Evolutionary conservation across 208 protist species (phyloP).

Genomic region (Wallacemonas sp.): DNA sequence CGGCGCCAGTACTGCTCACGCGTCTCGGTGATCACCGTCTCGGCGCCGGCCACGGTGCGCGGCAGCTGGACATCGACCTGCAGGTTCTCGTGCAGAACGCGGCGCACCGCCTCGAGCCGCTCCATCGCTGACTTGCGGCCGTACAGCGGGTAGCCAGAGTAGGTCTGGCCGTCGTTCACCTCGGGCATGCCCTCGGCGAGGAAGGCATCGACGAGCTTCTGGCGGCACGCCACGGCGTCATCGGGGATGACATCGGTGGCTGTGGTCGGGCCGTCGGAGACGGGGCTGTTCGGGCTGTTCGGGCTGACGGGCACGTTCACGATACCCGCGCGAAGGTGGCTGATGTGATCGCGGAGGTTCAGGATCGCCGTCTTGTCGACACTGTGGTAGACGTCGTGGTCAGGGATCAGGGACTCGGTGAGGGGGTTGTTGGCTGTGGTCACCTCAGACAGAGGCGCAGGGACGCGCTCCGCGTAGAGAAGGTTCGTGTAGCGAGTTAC

Average conservation of each 20-base stretch:
- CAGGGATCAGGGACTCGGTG: not conserved
- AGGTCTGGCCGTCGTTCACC: conserved; percentile 32
- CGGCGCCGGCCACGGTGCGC: conserved; percentile 9
- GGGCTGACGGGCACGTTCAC: not conserved
- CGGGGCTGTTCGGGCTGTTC: conserved; percentile 10
- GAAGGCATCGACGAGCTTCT: conserved; percentile 47
- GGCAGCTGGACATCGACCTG: conserved; percentile 28
- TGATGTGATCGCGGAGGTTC: conserved; percentile 1
- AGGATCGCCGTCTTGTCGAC: conserved; percentile 22
- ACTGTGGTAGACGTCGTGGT: conserved; percentile 16
- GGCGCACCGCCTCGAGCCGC: conserved; percentile 34
- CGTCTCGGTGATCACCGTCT: conserved; percentile 23
- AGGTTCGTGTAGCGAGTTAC: conserved; percentile 37
- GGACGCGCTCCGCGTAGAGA: conserved; percentile 12
- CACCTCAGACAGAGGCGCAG: conserved; percentile 9
- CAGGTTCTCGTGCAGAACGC: conserved; percentile 26
- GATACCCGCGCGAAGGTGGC: not conserved
- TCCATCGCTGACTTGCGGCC: conserved; percentile 31
- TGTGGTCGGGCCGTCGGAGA: conserved; percentile 3
- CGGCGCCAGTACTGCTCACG: conserved; percentile 58
- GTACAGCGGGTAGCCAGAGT: conserved; percentile 46
- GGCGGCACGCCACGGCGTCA: conserved; percentile 23
- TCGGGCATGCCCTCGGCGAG: conserved; percentile 44
- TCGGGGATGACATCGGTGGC: not conserved
- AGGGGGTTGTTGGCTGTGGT: conserved; percentile 4